Conservation (phyloP, 1,284 basidiomycete genomes). For the Sphaerobolus stellatus region DNA sequence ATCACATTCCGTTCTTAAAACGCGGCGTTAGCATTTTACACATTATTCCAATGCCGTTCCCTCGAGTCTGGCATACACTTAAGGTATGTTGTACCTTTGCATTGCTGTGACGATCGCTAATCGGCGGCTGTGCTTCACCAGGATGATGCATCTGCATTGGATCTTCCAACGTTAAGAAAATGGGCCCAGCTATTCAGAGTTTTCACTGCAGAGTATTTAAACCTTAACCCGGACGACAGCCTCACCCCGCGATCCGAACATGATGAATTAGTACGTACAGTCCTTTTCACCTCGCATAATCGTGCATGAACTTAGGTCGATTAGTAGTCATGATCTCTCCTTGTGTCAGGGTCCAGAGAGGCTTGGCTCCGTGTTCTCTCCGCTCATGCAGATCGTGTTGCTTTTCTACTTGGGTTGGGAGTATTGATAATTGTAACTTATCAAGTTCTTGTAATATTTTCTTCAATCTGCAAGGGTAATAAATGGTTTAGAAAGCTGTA, state of each 20-base stretch:
- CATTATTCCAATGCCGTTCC: constrained; percentile 89
- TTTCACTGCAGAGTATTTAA: constrained; percentile 89
- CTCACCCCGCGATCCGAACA: neutral
- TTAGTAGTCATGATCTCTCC: too few species aligned
- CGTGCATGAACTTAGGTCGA: too few species aligned
- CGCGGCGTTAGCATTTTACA: constrained; percentile 89
- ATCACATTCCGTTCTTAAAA: constrained; percentile 89
- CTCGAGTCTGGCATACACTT: constrained; percentile 87
- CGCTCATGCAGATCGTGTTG: too few species aligned
- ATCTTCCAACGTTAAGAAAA: constrained; percentile 81
- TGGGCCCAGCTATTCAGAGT: constrained; percentile 91
- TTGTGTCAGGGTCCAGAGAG: too few species aligned
- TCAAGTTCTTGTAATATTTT: too few species aligned
- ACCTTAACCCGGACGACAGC: constrained; percentile 45
- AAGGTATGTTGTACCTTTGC: constrained; percentile 42
- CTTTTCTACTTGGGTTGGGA: too few species aligned
- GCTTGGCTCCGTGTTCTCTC: too few species aligned
- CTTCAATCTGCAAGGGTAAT: too few species aligned
- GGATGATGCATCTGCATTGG: constrained; percentile 88
- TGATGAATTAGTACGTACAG: constrained; percentile 11
- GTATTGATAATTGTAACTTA: too few species aligned
- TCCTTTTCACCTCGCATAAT: too few species aligned
- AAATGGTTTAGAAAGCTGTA: too few species aligned
- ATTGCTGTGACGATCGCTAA: neutral
- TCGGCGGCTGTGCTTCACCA: constrained; percentile 28